These are phyloP conservation scores for Mayamaea pseudoterrestris DNA, from an alignment of 108 stramenopile genomes.

Conservation along the genomic window DNA sequence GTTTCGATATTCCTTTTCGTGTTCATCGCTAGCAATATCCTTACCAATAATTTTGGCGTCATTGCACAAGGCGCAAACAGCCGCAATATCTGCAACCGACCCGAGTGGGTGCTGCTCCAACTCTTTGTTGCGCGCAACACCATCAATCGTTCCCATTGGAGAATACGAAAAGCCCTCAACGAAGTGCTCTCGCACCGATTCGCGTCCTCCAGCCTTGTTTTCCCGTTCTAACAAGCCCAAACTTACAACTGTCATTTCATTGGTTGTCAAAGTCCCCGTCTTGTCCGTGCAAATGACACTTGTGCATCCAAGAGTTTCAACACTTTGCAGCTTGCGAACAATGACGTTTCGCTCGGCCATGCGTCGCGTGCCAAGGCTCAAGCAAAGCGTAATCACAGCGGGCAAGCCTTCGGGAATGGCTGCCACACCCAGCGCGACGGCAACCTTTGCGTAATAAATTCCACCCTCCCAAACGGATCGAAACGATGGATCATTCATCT, in stretches of 20 bases:
- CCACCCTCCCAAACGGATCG: constrained; percentile 56
- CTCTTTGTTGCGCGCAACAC: constrained; percentile 32
- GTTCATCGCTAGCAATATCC: constrained; percentile 6
- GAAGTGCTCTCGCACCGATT: constrained; percentile 40
- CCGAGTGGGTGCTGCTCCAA: constrained; percentile 29
- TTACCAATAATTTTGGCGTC: constrained; percentile 71
- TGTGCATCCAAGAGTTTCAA: constrained; percentile 95
- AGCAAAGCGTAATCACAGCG: constrained; percentile 91
- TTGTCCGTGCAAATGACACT: constrained; percentile 95
- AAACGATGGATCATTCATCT: constrained; percentile 79
- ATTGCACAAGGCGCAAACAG: constrained; percentile 72
- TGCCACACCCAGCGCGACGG: constrained; percentile 95
- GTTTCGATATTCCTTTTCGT: constrained; percentile 4
- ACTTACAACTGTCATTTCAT: constrained; percentile 95
- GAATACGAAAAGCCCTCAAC: constrained; percentile 71
- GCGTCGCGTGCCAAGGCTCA: constrained; percentile 86
- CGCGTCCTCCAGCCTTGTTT: neutral
- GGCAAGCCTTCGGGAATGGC: constrained; percentile 99
- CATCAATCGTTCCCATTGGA: constrained; percentile 55
- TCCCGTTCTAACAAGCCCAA: constrained; percentile 45
- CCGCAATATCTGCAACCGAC: constrained; percentile 46
- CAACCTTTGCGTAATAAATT: constrained; percentile 94
- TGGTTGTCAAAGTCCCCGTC: constrained; percentile 97
- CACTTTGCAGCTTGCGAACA: constrained; percentile 81
- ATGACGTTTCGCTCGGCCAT: constrained; percentile 86